A percentile compares a stretch with the other conserved stretches of the same genome.
Evolutionary conservation across 2,329 filamentous ascomycete species (phyloP).

Genomic region (Aspergillus costaricaensis): DNA sequence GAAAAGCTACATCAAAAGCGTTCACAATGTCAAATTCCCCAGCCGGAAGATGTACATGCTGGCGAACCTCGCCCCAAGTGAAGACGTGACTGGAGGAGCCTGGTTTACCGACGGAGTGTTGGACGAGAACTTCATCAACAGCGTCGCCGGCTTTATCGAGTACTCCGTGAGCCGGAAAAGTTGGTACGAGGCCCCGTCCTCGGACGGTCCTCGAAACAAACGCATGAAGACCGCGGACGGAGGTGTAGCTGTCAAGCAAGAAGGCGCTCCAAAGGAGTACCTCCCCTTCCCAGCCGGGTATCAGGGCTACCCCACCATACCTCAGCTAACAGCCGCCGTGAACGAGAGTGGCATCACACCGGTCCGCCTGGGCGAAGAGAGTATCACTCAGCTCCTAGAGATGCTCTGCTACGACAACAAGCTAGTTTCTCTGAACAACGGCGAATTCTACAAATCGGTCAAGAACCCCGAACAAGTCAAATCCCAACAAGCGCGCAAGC

Average conservation of each 20-base stretch:
- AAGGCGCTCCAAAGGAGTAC: slow-evolving; percentile 34
- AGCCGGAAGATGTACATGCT: slow-evolving; percentile 97
- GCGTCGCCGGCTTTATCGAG: slow-evolving; percentile 71
- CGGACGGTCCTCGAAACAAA: slow-evolving; percentile 45
- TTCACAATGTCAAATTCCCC: slow-evolving; percentile 89
- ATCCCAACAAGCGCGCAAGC: slow-evolving; percentile 36
- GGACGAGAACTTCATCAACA: slow-evolving; percentile 83
- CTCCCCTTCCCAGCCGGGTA: slow-evolving; percentile 65
- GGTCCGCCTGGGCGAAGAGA: slow-evolving; percentile 67
- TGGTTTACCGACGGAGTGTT: slow-evolving; percentile 93
- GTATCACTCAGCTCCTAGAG: slow-evolving; percentile 83
- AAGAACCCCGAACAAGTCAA: slow-evolving; percentile 43
- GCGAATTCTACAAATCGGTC: slow-evolving; percentile 52
- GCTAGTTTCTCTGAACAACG: slow-evolving; percentile 63
- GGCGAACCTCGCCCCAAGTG: slow-evolving; percentile 76
- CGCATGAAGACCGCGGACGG: slow-evolving; percentile 41
- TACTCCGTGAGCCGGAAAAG: slow-evolving; percentile 71
- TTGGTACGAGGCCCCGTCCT: slow-evolving; percentile 59
- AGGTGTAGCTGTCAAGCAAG: slow-evolving; percentile 34
- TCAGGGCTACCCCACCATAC: slow-evolving; percentile 75
- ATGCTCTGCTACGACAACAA: slow-evolving; percentile 87
- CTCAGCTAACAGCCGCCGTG: slow-evolving; percentile 74
- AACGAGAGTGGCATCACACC: slow-evolving; percentile 69
- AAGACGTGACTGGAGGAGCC: slow-evolving; percentile 87
- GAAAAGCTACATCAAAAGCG: slow-evolving; percentile 79